phyloP scores from a whole-genome alignment of 352 stramenopile genomes.

The Globisporangium iwayamae region DNA sequence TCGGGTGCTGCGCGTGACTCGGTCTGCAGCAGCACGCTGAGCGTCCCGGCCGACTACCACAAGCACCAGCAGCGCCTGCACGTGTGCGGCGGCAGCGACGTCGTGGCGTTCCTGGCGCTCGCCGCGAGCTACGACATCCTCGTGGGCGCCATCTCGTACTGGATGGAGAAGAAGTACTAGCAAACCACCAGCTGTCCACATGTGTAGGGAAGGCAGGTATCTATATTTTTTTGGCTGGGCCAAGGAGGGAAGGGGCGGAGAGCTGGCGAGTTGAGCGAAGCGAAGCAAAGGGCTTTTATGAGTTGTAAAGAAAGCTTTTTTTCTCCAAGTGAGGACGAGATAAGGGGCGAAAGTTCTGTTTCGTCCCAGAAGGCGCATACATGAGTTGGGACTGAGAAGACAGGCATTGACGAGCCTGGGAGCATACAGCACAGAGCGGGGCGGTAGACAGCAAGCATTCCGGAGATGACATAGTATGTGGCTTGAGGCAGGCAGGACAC shows the following conservation, averaged over 20 bases:
- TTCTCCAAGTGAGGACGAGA: too few relatives aligned
- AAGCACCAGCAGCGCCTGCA: conserved; percentile 76
- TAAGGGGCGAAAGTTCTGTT: too few relatives aligned
- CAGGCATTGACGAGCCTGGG: neutral
- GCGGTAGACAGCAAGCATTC: neutral
- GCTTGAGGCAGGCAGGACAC: too few relatives aligned
- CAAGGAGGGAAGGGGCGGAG: too few relatives aligned
- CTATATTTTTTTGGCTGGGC: too few relatives aligned
- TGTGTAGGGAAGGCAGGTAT: too few relatives aligned
- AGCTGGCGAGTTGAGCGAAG: too few relatives aligned
- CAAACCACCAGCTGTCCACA: too few relatives aligned
- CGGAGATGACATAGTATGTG: neutral
- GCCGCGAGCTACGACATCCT: conserved; percentile 79
- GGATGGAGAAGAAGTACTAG: conserved; percentile 75
- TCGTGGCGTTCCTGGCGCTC: conserved; percentile 66
- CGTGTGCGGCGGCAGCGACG: conserved; percentile 69
- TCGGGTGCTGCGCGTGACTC: conserved; percentile 51
- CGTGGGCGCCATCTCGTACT: conserved; percentile 61
- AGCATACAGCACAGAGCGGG: neutral
- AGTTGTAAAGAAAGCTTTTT: too few relatives aligned
- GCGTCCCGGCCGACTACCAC: conserved; percentile 54
- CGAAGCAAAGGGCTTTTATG: too few relatives aligned
- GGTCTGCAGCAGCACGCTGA: conserved; percentile 74
- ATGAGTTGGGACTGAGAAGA: too few relatives aligned
- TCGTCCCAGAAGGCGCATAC: too few relatives aligned